phyloP scores from a whole-genome alignment of 768 basidiomycete species.

The Tephrocybe rancida region DNA sequence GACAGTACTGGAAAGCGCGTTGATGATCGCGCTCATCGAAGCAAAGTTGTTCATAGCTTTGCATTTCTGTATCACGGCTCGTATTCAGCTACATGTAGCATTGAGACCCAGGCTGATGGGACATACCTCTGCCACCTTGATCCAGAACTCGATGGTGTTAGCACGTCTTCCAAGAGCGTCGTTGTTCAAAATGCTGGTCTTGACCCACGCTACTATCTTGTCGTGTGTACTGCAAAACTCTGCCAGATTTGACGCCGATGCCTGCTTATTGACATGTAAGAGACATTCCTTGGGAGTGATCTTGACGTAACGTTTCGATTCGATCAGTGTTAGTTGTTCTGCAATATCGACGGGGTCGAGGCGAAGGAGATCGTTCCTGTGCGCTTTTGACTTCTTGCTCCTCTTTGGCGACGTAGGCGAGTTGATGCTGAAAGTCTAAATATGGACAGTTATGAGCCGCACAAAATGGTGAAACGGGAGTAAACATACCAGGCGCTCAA shows the following conservation, averaged over 20 bases:
- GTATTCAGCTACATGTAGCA: neutral
- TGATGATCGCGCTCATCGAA: slow-evolving; percentile 68
- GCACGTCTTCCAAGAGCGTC: slow-evolving; percentile 55
- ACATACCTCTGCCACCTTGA: slow-evolving; percentile 73
- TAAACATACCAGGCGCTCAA: slow-evolving; percentile 56
- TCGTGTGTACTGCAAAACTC: slow-evolving; percentile 64
- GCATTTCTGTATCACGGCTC: slow-evolving; percentile 52
- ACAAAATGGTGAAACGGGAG: slow-evolving; percentile 7
- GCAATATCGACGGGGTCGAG: slow-evolving; percentile 73
- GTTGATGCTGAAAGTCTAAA: slow-evolving; percentile 44
- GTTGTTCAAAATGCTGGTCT: slow-evolving; percentile 56
- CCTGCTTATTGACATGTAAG: slow-evolving; percentile 50
- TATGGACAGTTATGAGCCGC: neutral
- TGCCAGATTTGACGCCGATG: slow-evolving; percentile 42
- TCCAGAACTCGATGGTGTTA: slow-evolving; percentile 71
- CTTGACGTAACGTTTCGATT: slow-evolving; percentile 68
- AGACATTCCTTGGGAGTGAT: slow-evolving; percentile 79
- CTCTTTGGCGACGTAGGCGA: slow-evolving; percentile 30
- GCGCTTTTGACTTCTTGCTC: slow-evolving; percentile 48
- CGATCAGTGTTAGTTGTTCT: slow-evolving; percentile 79
- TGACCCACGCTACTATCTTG: slow-evolving; percentile 68
- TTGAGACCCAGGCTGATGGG: neutral
- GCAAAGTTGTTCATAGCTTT: slow-evolving; percentile 63
- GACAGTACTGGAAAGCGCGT: slow-evolving; percentile 60
- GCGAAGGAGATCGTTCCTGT: slow-evolving; percentile 63